phyloP scores from a whole-genome alignment of 768 basidiomycete genomes.

The Lactarius tabidus region DNA sequence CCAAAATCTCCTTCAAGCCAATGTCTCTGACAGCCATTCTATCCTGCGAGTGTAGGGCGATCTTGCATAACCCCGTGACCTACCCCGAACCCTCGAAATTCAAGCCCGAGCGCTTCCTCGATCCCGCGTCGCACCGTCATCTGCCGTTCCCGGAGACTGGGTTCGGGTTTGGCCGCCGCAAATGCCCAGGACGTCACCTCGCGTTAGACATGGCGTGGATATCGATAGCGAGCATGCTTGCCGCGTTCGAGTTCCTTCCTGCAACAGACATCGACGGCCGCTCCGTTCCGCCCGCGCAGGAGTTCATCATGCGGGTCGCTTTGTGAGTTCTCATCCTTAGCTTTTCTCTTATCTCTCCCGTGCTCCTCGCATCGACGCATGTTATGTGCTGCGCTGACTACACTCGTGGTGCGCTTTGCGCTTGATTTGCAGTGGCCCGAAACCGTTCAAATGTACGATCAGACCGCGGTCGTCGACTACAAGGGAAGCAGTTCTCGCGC shows the following conservation, averaged over 20 bases:
- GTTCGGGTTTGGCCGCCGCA: constrained; percentile 19
- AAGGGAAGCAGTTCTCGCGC: constrained; percentile 5
- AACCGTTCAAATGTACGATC: constrained; percentile 16
- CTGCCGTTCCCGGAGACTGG: background rate
- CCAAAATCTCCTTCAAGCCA: background rate
- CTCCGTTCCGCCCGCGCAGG: constrained; percentile 1
- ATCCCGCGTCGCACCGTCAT: constrained; percentile 1
- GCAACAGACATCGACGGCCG: constrained; percentile 9
- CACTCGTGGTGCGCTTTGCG: background rate
- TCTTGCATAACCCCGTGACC: constrained; percentile 7
- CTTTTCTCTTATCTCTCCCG: no score
- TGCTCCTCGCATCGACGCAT: background rate
- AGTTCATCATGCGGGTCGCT: background rate
- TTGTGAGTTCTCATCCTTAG: constrained; percentile 1
- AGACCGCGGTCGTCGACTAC: constrained; percentile 3
- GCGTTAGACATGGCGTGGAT: constrained; percentile 10
- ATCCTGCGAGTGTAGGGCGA: background rate
- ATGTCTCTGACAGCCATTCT: background rate
- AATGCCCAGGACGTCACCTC: constrained; percentile 14
- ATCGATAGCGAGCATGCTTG: constrained; percentile 17
- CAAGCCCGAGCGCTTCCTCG: constrained; percentile 17
- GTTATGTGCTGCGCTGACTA: background rate
- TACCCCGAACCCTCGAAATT: constrained; percentile 13
- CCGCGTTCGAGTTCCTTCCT: constrained; percentile 15
- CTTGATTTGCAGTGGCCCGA: constrained; percentile 5